Conservation (phyloP, 2,329 filamentous ascomycete species). For the Beauveria sp. region DNA sequence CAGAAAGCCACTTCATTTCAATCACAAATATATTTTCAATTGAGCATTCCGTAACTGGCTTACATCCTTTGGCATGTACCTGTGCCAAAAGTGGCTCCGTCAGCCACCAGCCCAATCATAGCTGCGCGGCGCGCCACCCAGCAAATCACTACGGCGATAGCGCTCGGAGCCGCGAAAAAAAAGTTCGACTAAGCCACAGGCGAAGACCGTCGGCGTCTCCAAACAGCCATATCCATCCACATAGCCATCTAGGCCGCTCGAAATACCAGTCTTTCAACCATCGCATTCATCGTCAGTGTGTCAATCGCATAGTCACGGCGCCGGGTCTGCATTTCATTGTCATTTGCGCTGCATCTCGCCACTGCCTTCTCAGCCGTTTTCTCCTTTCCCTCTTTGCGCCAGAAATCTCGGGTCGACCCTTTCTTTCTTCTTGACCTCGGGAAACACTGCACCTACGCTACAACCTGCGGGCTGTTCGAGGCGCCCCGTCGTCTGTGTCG, state of each 20-base stretch:
- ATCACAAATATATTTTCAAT: no score
- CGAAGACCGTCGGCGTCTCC: neutral
- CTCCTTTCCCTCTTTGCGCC: neutral
- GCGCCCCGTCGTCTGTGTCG: neutral
- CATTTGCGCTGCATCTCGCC: neutral
- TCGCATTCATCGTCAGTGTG: neutral
- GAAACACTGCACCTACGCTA: neutral
- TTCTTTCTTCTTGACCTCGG: neutral
- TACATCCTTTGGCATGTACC: neutral
- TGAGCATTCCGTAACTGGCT: neutral
- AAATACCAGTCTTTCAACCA: neutral
- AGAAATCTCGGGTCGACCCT: neutral
- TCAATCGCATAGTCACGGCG: neutral
- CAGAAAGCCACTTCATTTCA: neutral
- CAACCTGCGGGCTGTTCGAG: neutral
- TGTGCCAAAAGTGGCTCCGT: constrained; percentile 10
- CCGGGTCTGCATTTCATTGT: neutral
- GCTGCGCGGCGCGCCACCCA: neutral
- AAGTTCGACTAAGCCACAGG: constrained; percentile 6
- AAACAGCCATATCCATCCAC: constrained; percentile 2
- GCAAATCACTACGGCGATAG: constrained; percentile 10
- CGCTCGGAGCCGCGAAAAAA: constrained; percentile 12
- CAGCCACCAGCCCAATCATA: constrained; percentile 12
- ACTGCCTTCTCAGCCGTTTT: neutral
- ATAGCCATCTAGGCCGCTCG: neutral